phyloP scores from a whole-genome alignment of 1,284 basidiomycete species.

The Ustilago nuda region DNA sequence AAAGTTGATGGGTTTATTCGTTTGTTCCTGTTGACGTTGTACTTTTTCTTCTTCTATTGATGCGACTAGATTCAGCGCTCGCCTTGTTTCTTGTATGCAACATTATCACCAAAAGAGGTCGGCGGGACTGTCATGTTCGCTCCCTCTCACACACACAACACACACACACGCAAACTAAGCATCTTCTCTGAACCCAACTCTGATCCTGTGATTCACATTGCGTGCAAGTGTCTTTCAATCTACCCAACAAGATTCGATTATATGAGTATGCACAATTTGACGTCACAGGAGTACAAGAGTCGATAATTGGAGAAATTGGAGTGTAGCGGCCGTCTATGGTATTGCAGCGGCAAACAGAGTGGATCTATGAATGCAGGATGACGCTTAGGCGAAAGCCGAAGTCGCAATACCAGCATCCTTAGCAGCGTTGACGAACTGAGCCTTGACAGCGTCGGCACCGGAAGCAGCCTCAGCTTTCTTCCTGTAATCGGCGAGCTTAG shows the following conservation, averaged over 20 bases:
- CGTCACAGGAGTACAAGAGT: too few species aligned
- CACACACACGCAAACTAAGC: conserved; percentile 39
- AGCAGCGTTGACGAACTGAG: conserved; percentile 72
- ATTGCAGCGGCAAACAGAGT: neutral
- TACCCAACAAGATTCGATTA: too few species aligned
- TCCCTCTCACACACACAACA: conserved; percentile 13
- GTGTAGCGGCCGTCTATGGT: conserved; percentile 9
- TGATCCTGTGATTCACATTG: neutral
- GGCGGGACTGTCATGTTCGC: conserved; percentile 1
- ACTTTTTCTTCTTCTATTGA: conserved; percentile 29
- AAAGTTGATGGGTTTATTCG: conserved; percentile 18
- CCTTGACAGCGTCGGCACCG: conserved; percentile 67
- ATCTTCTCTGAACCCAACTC: conserved; percentile 29
- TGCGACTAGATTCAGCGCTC: conserved; percentile 15
- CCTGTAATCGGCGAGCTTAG: conserved; percentile 73
- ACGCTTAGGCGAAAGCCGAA: conserved; percentile 59
- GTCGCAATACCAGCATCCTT: conserved; percentile 64
- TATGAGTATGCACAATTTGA: too few species aligned
- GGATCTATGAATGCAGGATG: neutral
- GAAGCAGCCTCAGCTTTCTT: conserved; percentile 70
- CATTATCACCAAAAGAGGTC: conserved; percentile 21
- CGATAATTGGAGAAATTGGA: neutral
- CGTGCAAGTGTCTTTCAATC: too few species aligned
- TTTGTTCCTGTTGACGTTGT: conserved; percentile 25
- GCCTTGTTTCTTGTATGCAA: conserved; percentile 9